These are phyloP conservation scores for Alnus rubra DNA, from an alignment of 306 rosid species.

Conservation along the genomic window DNA sequence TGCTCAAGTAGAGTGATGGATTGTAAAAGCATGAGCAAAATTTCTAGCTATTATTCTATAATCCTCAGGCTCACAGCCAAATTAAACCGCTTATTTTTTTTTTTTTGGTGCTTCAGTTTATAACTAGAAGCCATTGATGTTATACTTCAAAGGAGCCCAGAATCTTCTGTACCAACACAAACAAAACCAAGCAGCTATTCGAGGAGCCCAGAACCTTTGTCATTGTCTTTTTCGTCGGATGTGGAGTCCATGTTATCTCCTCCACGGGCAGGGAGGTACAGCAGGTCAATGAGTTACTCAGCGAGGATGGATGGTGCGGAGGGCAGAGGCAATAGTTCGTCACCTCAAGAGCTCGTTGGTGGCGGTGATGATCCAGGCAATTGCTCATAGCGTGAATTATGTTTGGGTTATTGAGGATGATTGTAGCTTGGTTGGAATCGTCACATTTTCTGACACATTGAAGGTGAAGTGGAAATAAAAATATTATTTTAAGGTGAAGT, in stretches of 20 bases:
- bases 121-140: slow-evolving; percentile 74
- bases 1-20: neutral
- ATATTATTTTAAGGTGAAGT: too few relatives aligned
- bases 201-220: slow-evolving; percentile 56
- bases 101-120: slow-evolving; percentile 48
- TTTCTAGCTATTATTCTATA: neutral
- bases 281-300: slow-evolving; percentile 73
- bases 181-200: slow-evolving; percentile 44
- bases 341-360: slow-evolving; percentile 85
- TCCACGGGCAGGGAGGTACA: slow-evolving; percentile 49
- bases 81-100: too few relatives aligned
- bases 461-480: slow-evolving; percentile 33
- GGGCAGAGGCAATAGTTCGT: slow-evolving; percentile 89
- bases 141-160: slow-evolving; percentile 79
- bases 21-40: neutral
- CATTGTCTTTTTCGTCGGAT: slow-evolving; percentile 67
- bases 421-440: slow-evolving; percentile 83
- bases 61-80: too few relatives aligned
- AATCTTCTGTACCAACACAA: slow-evolving; percentile 75
- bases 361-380: slow-evolving; percentile 96
- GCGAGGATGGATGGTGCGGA: slow-evolving; percentile 67
- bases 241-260: slow-evolving; percentile 60
- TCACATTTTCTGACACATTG: slow-evolving; percentile 70
- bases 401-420: slow-evolving; percentile 94
- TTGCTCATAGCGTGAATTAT: slow-evolving; percentile 90